Percentiles rank a stretch among this genome's conserved stretches.
phyloP scores from a whole-genome alignment of 2,329 filamentous ascomycete genomes.

The Xylaria sp. region DNA sequence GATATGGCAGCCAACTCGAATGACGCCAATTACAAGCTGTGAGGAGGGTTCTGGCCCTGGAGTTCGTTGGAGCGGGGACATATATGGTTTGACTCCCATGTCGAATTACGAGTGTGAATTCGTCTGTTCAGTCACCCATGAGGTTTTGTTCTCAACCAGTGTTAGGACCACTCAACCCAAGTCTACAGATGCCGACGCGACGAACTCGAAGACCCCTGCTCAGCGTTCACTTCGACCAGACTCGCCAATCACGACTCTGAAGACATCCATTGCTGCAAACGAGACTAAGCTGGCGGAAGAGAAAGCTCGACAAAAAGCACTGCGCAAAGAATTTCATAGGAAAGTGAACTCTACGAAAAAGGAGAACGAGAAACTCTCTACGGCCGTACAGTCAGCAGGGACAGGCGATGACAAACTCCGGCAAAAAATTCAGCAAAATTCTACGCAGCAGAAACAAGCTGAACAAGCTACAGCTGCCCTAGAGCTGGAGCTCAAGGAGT shows the following conservation, averaged over 20 bases:
- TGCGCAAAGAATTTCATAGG: constrained; percentile 79
- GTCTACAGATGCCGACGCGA: constrained; percentile 53
- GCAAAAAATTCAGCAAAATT: constrained; percentile 80
- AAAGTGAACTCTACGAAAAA: constrained; percentile 74
- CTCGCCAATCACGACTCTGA: constrained; percentile 80
- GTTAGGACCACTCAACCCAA: constrained; percentile 72
- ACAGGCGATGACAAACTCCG: constrained; percentile 80
- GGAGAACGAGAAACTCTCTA: constrained; percentile 76
- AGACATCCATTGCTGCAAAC: constrained; percentile 78
- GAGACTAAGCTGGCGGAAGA: constrained; percentile 77
- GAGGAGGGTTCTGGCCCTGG: constrained; percentile 54
- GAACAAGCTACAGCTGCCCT: constrained; percentile 67
- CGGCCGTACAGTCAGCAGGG: constrained; percentile 74
- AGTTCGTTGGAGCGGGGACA: constrained; percentile 75
- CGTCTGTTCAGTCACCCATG: constrained; percentile 72
- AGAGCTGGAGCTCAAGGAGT: constrained; percentile 68
- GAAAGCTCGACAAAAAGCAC: constrained; percentile 73
- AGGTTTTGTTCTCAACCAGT: constrained; percentile 76
- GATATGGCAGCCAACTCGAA: constrained; percentile 81
- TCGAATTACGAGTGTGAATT: constrained; percentile 85
- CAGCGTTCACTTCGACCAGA: constrained; percentile 76
- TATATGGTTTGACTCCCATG: constrained; percentile 75
- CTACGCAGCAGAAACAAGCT: constrained; percentile 75
- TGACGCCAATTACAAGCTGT: constrained; percentile 61
- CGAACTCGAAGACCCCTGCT: constrained; percentile 53